Evolutionary conservation across 768 basidiomycete species (phyloP).

Genomic region (Xerocomellus intermedius): DNA sequence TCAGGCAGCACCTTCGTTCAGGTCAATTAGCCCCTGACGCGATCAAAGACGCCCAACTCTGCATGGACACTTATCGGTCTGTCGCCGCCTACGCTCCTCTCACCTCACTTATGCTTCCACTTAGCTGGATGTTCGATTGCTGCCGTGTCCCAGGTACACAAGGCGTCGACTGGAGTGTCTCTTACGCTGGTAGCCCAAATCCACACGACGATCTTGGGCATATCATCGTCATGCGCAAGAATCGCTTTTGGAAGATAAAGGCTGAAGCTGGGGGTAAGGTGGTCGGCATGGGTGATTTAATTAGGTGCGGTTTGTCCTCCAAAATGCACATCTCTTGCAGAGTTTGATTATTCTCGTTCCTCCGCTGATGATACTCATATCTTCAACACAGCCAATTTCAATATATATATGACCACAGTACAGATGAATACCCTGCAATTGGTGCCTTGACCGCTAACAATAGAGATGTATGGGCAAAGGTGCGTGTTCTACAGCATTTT

Average conservation of each 20-base stretch:
- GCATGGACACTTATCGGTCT: constrained; percentile 86
- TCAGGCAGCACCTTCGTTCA: constrained; percentile 64
- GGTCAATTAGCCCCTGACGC: constrained; percentile 65
- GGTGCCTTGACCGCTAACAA: constrained; percentile 78
- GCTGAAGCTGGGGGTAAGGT: constrained; percentile 54
- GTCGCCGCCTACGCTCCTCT: constrained; percentile 3
- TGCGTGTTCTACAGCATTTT: constrained; percentile 24
- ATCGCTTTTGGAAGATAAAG: constrained; percentile 80
- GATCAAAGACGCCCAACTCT: constrained; percentile 67
- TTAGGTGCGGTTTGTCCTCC: constrained; percentile 43
- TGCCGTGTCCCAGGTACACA: constrained; percentile 74
- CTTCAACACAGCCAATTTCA: constrained; percentile 59
- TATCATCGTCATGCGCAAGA: constrained; percentile 82
- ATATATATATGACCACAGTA: constrained; percentile 65
- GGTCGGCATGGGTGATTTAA: constrained; percentile 62
- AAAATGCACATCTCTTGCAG: background rate
- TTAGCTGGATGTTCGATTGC: constrained; percentile 91
- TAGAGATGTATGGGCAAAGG: constrained; percentile 89
- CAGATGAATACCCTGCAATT: constrained; percentile 63
- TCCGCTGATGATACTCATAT: constrained; percentile 1
- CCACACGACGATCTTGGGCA: constrained; percentile 59
- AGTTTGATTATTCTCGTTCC: background rate
- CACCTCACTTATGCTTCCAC: background rate
- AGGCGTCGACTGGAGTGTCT: constrained; percentile 75
- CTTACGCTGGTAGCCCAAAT: constrained; percentile 51